A percentile compares a stretch with the other conserved stretches of the same genome.
phyloP scores from a whole-genome alignment of 1,139 yeast genomes.

The Candida glucosophila region DNA sequence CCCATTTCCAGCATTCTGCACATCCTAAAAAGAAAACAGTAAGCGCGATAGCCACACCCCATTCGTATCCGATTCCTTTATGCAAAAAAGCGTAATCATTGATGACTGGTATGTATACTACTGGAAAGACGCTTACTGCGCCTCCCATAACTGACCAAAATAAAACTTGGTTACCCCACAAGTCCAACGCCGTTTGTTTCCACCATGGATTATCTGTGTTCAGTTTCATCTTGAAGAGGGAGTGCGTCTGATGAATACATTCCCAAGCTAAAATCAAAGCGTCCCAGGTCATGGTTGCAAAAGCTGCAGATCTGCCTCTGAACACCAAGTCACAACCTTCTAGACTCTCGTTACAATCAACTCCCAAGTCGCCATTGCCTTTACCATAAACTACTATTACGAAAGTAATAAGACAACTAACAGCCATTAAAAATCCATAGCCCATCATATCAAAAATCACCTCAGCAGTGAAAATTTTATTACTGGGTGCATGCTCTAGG shows the following conservation, averaged over 20 bases:
- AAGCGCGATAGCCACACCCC: slow-evolving; percentile 69
- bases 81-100: slow-evolving; percentile 73
- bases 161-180: slow-evolving; percentile 66
- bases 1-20: slow-evolving; percentile 57
- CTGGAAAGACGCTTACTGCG: slow-evolving; percentile 64
- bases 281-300: slow-evolving; percentile 88
- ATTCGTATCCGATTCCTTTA: slow-evolving; percentile 63
- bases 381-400: slow-evolving; percentile 56
- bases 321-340: slow-evolving; percentile 55
- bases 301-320: slow-evolving; percentile 73
- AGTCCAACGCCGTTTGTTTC: slow-evolving; percentile 46
- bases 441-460: slow-evolving; percentile 65
- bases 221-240: slow-evolving; percentile 70
- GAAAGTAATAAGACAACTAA: slow-evolving; percentile 61
- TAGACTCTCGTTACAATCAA: slow-evolving; percentile 42
- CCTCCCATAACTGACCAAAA: slow-evolving; percentile 76
- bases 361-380: slow-evolving; percentile 64
- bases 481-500: slow-evolving; percentile 58
- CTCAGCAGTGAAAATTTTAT: slow-evolving; percentile 61
- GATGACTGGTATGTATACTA: slow-evolving; percentile 77
- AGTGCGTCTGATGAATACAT: slow-evolving; percentile 67
- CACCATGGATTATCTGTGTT: slow-evolving; percentile 55
- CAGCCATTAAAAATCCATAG: slow-evolving; percentile 71
- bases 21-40: slow-evolving; percentile 48
- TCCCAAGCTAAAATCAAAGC: slow-evolving; percentile 86